Conservation (phyloP, 2,329 filamentous ascomycete species). For the Cadophora gregata region DNA sequence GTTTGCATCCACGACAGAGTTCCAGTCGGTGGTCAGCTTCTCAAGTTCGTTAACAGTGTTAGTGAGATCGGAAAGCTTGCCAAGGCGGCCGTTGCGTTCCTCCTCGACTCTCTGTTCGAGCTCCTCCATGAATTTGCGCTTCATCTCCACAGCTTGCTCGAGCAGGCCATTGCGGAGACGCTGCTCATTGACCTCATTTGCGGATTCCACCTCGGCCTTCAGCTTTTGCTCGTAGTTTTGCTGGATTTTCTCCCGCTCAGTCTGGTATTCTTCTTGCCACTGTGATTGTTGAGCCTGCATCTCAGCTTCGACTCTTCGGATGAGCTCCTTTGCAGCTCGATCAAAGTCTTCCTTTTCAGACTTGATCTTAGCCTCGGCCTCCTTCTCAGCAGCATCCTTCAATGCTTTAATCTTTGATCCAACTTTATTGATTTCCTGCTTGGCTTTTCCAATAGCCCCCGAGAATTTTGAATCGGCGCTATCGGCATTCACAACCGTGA, state of each 20-base stretch:
- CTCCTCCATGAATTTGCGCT: constrained; percentile 80
- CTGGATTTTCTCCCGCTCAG: constrained; percentile 81
- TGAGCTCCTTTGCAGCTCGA: constrained; percentile 83
- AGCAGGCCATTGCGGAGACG: constrained; percentile 83
- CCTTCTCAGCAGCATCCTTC: constrained; percentile 72
- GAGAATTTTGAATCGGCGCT: constrained; percentile 78
- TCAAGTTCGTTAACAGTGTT: constrained; percentile 82
- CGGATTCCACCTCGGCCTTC: constrained; percentile 77
- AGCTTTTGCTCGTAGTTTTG: constrained; percentile 81
- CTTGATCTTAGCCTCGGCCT: constrained; percentile 70
- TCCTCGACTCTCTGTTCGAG: constrained; percentile 83
- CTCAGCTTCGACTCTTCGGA: constrained; percentile 82
- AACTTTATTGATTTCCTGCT: constrained; percentile 79
- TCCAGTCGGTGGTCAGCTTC: constrained; percentile 87
- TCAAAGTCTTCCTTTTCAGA: constrained; percentile 78
- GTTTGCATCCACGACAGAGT: constrained; percentile 86
- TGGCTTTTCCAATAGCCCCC: constrained; percentile 81
- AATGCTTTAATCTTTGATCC: constrained; percentile 78
- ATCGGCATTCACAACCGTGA: constrained; percentile 90
- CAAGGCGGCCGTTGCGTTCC: constrained; percentile 85
- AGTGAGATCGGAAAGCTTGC: constrained; percentile 82
- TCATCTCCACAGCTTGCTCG: constrained; percentile 88
- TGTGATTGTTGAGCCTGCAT: constrained; percentile 81
- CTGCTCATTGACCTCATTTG: constrained; percentile 81
- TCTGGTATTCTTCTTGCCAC: constrained; percentile 88